Percentiles rank a stretch among this genome's conserved stretches.
These are phyloP conservation scores for Zasmidium angulare DNA, from an alignment of 2,329 filamentous ascomycete species.

Conservation along the genomic window DNA sequence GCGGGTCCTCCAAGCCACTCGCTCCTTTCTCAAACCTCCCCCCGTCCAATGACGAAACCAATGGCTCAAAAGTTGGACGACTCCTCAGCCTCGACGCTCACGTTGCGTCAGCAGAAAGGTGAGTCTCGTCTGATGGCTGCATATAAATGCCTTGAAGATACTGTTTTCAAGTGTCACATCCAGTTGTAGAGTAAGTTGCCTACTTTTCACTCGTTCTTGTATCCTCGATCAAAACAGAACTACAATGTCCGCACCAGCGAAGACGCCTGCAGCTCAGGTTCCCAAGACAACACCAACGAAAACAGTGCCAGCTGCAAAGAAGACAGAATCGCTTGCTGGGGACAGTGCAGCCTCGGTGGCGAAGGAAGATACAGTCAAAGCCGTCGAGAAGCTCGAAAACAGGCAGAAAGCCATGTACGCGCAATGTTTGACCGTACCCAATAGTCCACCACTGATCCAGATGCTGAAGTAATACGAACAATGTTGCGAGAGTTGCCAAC, in stretches of 20 bases:
- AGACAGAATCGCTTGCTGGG: slow-evolving; percentile 1
- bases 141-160: background rate
- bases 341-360: slow-evolving; percentile 16
- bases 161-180: background rate
- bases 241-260: background rate
- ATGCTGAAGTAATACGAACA: slow-evolving; percentile 31
- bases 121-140: background rate
- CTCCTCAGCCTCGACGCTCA: background rate
- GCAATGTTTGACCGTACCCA: background rate
- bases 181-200: background rate
- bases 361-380: slow-evolving; percentile 27
- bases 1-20: background rate
- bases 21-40: too few relatives aligned
- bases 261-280: background rate
- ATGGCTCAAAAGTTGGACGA: slow-evolving; percentile 1
- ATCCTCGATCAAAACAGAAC: background rate
- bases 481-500: slow-evolving; percentile 35
- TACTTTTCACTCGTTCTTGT: background rate
- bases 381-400: slow-evolving; percentile 31
- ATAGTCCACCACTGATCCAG: background rate
- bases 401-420: slow-evolving; percentile 30
- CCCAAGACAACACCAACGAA: background rate
- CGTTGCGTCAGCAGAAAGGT: background rate
- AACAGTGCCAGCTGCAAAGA: slow-evolving; percentile 4
- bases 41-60: slow-evolving; percentile 3